Base-by-base conservation (phyloP, 345 rosid species). In the Triadica sebifera region DNA sequence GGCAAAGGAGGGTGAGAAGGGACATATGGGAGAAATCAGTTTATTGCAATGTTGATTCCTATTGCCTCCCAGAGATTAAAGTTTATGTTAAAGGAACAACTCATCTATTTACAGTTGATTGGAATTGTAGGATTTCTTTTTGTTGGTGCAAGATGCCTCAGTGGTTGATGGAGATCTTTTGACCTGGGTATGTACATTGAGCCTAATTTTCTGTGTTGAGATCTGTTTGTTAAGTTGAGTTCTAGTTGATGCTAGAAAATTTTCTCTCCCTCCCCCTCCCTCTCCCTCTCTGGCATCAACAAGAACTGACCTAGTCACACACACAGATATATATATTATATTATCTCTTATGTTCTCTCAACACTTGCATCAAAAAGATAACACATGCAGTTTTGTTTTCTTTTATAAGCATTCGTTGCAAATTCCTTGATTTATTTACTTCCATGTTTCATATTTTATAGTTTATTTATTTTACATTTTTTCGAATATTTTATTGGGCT, bases 81-180 rank as follows among this genome's bases (percentile, higher is more conserved):
- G 46, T 0, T 47, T 55, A 17, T 45, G 58, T 43, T 50, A 50
- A n/a, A 39, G 59, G 55, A 12, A 57, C 69, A 68, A 5, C 1
- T 45, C 16, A 39, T 67, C 61, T 51, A 63, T 67, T 75, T 47
- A 70, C 45, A 50, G 39, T 68, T 50, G 16, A 67, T 55, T 77
- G 55, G 56, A 75, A 74, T 75, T 73, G 68, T 90, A 94, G 98
- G 98, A 92, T 71, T 94, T 91, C 86, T 86, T 91, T 74, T 78
- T 79, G 34, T 71, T 94, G 83, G 80, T 94, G 79, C 83, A 83
- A 80, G 91, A 87, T 59, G 90, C 87, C 37, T 77, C 89, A 25
- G 91, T 87, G 74, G 86, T 92, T 73, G 95, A 94, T 82, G 98
- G 98, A 81, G 97, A 92, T 81, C 91, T 94, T 79, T 79, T 94